phyloP scores from a whole-genome alignment of 208 protist species.

The Blechomonas ayalai region DNA sequence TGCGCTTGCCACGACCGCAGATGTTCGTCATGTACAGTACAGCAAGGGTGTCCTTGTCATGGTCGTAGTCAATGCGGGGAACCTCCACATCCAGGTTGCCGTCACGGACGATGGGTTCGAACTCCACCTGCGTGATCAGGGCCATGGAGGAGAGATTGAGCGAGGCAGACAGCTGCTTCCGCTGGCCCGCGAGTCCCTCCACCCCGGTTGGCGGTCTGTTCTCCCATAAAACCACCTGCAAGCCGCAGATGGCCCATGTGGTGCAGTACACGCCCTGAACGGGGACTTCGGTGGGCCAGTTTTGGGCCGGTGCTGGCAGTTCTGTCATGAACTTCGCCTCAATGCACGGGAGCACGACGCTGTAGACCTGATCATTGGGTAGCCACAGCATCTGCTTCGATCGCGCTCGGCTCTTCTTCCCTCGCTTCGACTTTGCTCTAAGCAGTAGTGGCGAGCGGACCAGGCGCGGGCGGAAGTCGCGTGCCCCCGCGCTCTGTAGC shows the following conservation, averaged over 20 bases:
- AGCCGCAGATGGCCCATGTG: slow-evolving; percentile 26
- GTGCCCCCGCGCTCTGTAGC: too few species aligned
- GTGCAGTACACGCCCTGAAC: slow-evolving; percentile 59
- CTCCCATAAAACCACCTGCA: slow-evolving; percentile 45
- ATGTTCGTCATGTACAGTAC: slow-evolving; percentile 45
- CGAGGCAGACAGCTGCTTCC: slow-evolving; percentile 35
- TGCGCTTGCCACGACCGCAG: slow-evolving; percentile 33
- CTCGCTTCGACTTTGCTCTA: slow-evolving; percentile 8
- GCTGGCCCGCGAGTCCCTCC: slow-evolving; percentile 16
- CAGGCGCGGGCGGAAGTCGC: too few species aligned
- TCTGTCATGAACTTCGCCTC: slow-evolving; percentile 61
- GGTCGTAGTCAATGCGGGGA: slow-evolving; percentile 45
- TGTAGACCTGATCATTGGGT: slow-evolving; percentile 60
- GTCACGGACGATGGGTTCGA: slow-evolving; percentile 58
- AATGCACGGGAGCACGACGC: slow-evolving; percentile 44
- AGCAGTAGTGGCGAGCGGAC: too few species aligned
- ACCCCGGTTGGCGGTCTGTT: slow-evolving; percentile 47
- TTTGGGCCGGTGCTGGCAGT: slow-evolving; percentile 41
- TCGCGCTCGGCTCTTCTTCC: slow-evolving; percentile 47
- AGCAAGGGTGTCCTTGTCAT: slow-evolving; percentile 49
- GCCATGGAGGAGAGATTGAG: slow-evolving; percentile 44
- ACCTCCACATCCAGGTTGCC: slow-evolving; percentile 52
- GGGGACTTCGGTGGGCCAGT: slow-evolving; percentile 6
- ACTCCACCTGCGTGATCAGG: slow-evolving; percentile 68
- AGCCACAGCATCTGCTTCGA: slow-evolving; percentile 77